phyloP scores from a whole-genome alignment of 1,139 yeast genomes.

The Kluyveromyces sp. region DNA sequence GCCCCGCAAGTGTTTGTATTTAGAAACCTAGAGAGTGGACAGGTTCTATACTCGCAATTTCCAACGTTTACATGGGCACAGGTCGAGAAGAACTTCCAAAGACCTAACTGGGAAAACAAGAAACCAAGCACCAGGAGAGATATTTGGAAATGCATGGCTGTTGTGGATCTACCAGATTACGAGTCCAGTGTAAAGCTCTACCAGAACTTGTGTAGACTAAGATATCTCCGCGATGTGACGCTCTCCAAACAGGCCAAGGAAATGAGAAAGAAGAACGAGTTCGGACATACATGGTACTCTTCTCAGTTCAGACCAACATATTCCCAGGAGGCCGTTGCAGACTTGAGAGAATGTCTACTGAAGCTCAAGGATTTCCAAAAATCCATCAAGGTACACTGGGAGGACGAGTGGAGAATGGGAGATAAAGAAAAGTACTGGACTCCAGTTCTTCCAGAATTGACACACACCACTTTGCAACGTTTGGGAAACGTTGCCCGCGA shows the following conservation, averaged over 20 bases:
- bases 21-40: constrained; percentile 82
- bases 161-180: constrained; percentile 59
- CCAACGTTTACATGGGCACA: constrained; percentile 57
- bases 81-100: constrained; percentile 61
- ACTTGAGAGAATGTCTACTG: constrained; percentile 62
- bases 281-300: constrained; percentile 77
- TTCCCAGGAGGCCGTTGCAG: constrained; percentile 89
- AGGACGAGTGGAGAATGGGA: constrained; percentile 79
- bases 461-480: constrained; percentile 20
- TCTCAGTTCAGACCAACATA: constrained; percentile 87
- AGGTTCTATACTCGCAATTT: constrained; percentile 80
- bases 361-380: constrained; percentile 36
- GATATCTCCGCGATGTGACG: constrained; percentile 60
- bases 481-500: constrained; percentile 25
- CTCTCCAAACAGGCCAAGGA: constrained; percentile 53
- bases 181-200: constrained; percentile 68
- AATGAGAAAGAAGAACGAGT: constrained; percentile 64
- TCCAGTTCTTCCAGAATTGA: constrained; percentile 17
- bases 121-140: constrained; percentile 73
- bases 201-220: constrained; percentile 64
- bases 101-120: constrained; percentile 86
- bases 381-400: constrained; percentile 56
- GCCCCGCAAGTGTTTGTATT: constrained; percentile 82
- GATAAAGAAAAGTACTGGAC: constrained; percentile 34
- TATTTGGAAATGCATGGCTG: constrained; percentile 88